Evolutionary conservation across 257 asterid genomes (phyloP).

Genomic region (Linaria vulgaris): DNA sequence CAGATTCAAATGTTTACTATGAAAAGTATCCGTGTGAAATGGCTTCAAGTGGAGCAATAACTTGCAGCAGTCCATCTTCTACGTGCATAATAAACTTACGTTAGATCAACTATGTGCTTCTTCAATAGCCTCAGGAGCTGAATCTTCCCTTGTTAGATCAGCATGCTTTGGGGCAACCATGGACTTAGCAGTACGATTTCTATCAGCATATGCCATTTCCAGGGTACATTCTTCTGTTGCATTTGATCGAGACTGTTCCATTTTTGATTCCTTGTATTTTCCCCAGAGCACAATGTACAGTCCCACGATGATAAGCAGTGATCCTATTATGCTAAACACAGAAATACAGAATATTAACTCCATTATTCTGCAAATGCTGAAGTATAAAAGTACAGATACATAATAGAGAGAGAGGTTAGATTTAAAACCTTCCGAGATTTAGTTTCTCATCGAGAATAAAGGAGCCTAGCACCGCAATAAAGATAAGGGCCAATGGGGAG

Average conservation of each 20-base stretch:
- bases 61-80: not conserved
- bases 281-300: slow-evolving; percentile 44
- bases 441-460: slow-evolving; percentile 33
- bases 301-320: slow-evolving; percentile 31
- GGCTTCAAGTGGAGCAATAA: not conserved
- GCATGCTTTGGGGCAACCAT: not conserved
- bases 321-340: slow-evolving; percentile 31
- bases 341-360: not conserved
- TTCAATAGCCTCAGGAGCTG: slow-evolving; percentile 8
- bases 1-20: too few species aligned
- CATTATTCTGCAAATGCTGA: too few species aligned
- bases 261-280: slow-evolving; percentile 23
- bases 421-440: slow-evolving; percentile 40
- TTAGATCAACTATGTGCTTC: not conserved
- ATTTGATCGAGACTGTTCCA: not conserved
- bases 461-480: slow-evolving; percentile 36
- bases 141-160: slow-evolving; percentile 1
- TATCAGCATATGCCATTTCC: not conserved
- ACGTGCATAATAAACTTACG: too few species aligned
- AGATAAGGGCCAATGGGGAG: slow-evolving; percentile 32
- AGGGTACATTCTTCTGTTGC: not conserved
- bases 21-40: not conserved
- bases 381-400: not conserved
- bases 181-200: not conserved
- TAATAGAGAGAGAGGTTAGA: not conserved